Evolutionary conservation across 441 rosid species (phyloP), one percentile per base, ranked within the genome.

Genomic region (Daphne laureola): DNA sequence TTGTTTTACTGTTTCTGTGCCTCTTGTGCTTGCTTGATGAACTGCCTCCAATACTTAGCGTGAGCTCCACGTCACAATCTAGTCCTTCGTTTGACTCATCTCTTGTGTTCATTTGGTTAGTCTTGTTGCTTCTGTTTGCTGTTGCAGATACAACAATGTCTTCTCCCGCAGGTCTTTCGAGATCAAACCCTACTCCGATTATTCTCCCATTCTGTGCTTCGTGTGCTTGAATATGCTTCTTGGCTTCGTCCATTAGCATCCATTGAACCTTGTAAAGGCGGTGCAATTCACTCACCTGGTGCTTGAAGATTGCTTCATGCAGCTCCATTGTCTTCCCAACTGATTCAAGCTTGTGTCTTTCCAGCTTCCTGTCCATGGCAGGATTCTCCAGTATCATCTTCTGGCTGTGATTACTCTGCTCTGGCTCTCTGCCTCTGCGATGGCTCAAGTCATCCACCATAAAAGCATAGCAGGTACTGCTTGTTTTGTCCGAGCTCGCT

Each of bases 221-320:
- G 54, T 78, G 27, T 78, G 78, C 38, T 73, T 21, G 69, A 3
- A 49, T 53, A 49, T 75, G 70, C 45, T 54, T 79, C 66, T 75
- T 79, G 56, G 63, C 55, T 62, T 79, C 86, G n/a, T 67, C 70
- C 90, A 82, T 89, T 60, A 89, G 68, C 73, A 61, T 68, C 71
- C 62, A 83, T 42, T 89, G 97, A 51, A 77, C 78, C 61, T 67
- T 69, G 62, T 86, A 82, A 36, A 89, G 73, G 66, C 90, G 59
- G 61, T 89, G 97, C 43, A 89, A 84, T 72, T 89, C 97, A 50
- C 71, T 61, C 14, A 89, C 95, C 88, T 89, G 97, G 48, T 80
- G 81, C 65, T 73, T 78, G 71, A 89, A 89, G 65, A 70, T 60
- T 40, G 73, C 78, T 58, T 89, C 92, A 23, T 89, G 97, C 63